phyloP scores from a whole-genome alignment of 78 protist species.

The Dictyostelium citrinum region DNA sequence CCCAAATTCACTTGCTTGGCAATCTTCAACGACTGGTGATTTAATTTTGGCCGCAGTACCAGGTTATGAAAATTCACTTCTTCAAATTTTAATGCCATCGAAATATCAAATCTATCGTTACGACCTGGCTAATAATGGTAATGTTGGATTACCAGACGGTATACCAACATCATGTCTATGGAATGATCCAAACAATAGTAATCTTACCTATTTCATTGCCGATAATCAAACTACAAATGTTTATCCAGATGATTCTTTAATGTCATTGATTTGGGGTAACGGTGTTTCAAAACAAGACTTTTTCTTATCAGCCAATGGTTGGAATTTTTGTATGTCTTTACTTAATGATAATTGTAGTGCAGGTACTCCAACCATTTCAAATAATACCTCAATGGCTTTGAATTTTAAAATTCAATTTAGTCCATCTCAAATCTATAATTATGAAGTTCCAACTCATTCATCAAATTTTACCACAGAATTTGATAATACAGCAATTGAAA shows the following conservation, averaged over 20 bases:
- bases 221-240: not conserved
- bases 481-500: not conserved
- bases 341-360: not conserved
- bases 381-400: not conserved
- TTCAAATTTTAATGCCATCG: slow-evolving; percentile 3
- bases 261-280: not conserved
- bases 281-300: not conserved
- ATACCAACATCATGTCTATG: not conserved
- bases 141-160: not conserved
- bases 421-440: not conserved
- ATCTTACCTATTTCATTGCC: not conserved
- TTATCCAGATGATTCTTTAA: not conserved
- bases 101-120: slow-evolving; percentile 10
- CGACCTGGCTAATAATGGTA: not conserved
- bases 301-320: not conserved
- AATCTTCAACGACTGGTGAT: not conserved
- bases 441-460: not conserved
- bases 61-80: slow-evolving; percentile 16
- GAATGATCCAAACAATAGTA: not conserved
- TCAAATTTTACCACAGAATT: not conserved
- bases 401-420: not conserved
- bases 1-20: slow-evolving; percentile 8
- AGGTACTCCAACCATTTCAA: not conserved
- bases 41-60: not conserved
- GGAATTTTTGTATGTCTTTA: slow-evolving; percentile 4